phyloP scores from a whole-genome alignment of 768 basidiomycete species.

The Gautieria morchelliformis region DNA sequence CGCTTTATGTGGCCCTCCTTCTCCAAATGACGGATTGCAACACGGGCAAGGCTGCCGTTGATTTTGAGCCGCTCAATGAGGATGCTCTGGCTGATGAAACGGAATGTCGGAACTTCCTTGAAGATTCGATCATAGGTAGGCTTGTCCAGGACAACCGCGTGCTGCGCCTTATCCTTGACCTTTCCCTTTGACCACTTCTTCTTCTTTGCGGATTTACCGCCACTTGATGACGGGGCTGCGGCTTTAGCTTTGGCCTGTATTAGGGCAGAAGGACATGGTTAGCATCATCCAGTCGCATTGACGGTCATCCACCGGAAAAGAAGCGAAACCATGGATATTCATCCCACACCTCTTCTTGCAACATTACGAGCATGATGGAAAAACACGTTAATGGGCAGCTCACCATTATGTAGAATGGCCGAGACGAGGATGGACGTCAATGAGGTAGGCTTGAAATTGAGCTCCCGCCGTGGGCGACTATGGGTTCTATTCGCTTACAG shows the following conservation, averaged over 20 bases:
- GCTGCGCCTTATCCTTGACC: conserved; percentile 99
- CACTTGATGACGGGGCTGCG: conserved; percentile 54
- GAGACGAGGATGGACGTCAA: not conserved
- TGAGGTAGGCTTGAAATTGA: not conserved
- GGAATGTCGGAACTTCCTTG: conserved; percentile 99
- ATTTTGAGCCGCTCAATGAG: conserved; percentile 98
- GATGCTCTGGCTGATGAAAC: conserved; percentile 94
- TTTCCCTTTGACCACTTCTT: conserved; percentile 99
- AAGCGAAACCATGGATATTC: not conserved
- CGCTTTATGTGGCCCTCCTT: conserved; percentile 91
- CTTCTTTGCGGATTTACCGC: conserved; percentile 92
- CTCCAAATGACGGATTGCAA: conserved; percentile 87
- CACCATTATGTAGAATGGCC: conserved; percentile 1
- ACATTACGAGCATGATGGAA: not conserved
- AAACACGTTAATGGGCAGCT: not conserved
- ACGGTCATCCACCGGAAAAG: conserved; percentile 4
- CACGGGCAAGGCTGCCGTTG: conserved; percentile 87
- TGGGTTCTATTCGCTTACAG: not conserved
- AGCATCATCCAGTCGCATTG: not conserved
- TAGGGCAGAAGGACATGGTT: not conserved
- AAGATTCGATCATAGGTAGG: conserved; percentile 85
- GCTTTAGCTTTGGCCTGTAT: conserved; percentile 68
- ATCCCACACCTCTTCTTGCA: not conserved
- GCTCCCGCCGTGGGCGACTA: not conserved
- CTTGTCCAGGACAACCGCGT: conserved; percentile 94